phyloP scores from a whole-genome alignment of 1,139 yeast species.

The Arxiozyma bovina region DNA sequence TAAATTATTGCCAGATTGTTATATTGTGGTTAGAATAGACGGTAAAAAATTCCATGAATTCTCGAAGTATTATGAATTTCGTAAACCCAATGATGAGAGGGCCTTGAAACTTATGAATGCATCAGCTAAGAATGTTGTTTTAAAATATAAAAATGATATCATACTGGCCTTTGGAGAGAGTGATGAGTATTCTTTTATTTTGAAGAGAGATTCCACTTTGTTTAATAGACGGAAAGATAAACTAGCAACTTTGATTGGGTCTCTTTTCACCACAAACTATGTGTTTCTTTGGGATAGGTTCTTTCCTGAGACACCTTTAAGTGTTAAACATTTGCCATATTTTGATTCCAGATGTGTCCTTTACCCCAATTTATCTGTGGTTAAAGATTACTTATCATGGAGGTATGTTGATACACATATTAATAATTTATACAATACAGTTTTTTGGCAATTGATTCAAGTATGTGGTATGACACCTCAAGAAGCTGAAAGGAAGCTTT shows the following conservation, averaged over 20 bases:
- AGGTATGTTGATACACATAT: slow-evolving; percentile 96
- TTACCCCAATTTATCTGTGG: slow-evolving; percentile 55
- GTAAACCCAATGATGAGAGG: slow-evolving; percentile 74
- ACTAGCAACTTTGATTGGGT: slow-evolving; percentile 69
- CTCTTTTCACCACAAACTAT: slow-evolving; percentile 73
- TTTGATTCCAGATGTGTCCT: slow-evolving; percentile 88
- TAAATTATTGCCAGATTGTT: slow-evolving; percentile 66
- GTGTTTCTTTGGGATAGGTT: slow-evolving; percentile 53
- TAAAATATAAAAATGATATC: slow-evolving; percentile 55
- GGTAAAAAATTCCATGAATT: slow-evolving; percentile 92
- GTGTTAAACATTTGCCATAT: slow-evolving; percentile 52
- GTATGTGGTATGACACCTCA: slow-evolving; percentile 63
- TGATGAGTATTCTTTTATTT: slow-evolving; percentile 83
- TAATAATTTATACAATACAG: slow-evolving; percentile 84
- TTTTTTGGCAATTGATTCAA: slow-evolving; percentile 79
- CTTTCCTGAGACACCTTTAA: slow-evolving; percentile 42
- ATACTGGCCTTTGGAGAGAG: slow-evolving; percentile 86
- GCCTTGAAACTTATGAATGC: slow-evolving; percentile 77
- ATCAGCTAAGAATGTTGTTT: slow-evolving; percentile 54
- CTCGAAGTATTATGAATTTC: slow-evolving; percentile 61
- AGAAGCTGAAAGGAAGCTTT: slow-evolving; percentile 66
- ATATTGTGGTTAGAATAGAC: slow-evolving; percentile 77
- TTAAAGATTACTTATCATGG: slow-evolving; percentile 87
- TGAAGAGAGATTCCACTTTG: slow-evolving; percentile 51
- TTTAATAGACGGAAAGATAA: slow-evolving; percentile 78